phyloP scores from a whole-genome alignment of 2,329 filamentous ascomycete species.

The Metarhizium guizhouense region DNA sequence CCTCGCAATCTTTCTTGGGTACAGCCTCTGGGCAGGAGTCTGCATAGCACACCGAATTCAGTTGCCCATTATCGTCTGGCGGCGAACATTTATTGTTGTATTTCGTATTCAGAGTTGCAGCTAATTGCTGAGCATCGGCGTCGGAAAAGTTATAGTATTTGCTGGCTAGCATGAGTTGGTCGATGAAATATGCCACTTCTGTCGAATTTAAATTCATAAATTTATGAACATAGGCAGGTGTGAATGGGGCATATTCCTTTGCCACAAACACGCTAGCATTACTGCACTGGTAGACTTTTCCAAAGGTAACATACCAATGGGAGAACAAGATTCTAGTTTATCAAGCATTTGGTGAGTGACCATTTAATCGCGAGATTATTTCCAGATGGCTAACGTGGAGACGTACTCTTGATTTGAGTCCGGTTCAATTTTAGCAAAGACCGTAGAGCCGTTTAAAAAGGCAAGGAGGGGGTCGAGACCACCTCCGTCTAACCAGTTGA shows the following conservation, averaged over 20 bases:
- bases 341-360: not conserved
- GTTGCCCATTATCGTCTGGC: slow-evolving; percentile 12
- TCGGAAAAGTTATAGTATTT: slow-evolving; percentile 19
- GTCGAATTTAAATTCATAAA: slow-evolving; percentile 22
- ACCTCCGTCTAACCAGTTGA: slow-evolving; percentile 23
- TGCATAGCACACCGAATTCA: slow-evolving; percentile 19
- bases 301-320: slow-evolving; percentile 21
- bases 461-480: slow-evolving; percentile 14
- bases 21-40: slow-evolving; percentile 17
- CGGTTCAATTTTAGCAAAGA: slow-evolving; percentile 12
- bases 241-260: slow-evolving; percentile 9
- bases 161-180: slow-evolving; percentile 17
- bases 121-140: slow-evolving; percentile 14
- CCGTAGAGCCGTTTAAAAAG: slow-evolving; percentile 16
- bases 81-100: slow-evolving; percentile 20
- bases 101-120: slow-evolving; percentile 14
- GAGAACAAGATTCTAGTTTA: slow-evolving; percentile 17
- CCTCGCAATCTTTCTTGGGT: slow-evolving; percentile 16
- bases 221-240: slow-evolving; percentile 22
- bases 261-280: slow-evolving; percentile 10
- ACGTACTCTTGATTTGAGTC: slow-evolving; percentile 21
- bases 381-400: not conserved
- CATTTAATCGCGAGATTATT: not conserved
- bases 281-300: slow-evolving; percentile 18
- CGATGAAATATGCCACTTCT: slow-evolving; percentile 21